phyloP scores from a whole-genome alignment of 768 basidiomycete species.

The Sarcodon aspratus region DNA sequence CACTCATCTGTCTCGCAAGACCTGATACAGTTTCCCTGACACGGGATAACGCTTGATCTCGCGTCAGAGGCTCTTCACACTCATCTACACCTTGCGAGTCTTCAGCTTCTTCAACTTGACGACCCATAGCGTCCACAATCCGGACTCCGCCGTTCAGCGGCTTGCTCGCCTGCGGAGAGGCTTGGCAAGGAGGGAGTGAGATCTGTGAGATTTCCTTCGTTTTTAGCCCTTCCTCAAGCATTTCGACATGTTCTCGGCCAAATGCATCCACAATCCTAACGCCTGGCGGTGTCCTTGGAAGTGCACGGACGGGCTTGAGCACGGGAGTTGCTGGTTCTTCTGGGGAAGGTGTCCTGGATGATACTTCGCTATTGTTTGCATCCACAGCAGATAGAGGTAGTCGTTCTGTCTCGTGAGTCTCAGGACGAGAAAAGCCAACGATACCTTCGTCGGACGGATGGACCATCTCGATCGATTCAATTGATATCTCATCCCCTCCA shows the following conservation, averaged over 20 bases:
- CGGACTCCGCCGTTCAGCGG: conserved; percentile 29
- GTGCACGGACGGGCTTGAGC: conserved; percentile 17
- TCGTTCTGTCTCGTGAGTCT: neutral
- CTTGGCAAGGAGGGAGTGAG: neutral
- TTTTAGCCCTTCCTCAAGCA: neutral
- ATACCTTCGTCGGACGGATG: neutral
- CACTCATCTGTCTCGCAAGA: conserved; percentile 42
- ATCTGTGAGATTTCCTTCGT: neutral
- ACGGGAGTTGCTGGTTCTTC: conserved; percentile 7
- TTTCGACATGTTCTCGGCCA: conserved; percentile 32
- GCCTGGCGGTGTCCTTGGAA: conserved; percentile 32
- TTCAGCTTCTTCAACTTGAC: conserved; percentile 31
- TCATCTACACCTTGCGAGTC: conserved; percentile 11
- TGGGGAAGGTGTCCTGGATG: neutral
- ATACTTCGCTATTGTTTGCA: neutral
- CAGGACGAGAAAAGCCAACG: neutral
- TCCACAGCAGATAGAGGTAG: neutral
- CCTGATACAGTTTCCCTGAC: conserved; percentile 49
- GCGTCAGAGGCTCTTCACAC: conserved; percentile 17
- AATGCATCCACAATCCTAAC: conserved; percentile 66
- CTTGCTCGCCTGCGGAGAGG: conserved; percentile 1
- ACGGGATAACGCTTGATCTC: conserved; percentile 40
- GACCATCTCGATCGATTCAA: neutral
- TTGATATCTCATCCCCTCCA: neutral
- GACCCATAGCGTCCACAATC: conserved; percentile 62